Percentiles rank a stretch among this genome's conserved stretches.
These are phyloP conservation scores for Liriodendron chinense DNA, from an alignment of 164 flowering plant species.

Conservation along the genomic window DNA sequence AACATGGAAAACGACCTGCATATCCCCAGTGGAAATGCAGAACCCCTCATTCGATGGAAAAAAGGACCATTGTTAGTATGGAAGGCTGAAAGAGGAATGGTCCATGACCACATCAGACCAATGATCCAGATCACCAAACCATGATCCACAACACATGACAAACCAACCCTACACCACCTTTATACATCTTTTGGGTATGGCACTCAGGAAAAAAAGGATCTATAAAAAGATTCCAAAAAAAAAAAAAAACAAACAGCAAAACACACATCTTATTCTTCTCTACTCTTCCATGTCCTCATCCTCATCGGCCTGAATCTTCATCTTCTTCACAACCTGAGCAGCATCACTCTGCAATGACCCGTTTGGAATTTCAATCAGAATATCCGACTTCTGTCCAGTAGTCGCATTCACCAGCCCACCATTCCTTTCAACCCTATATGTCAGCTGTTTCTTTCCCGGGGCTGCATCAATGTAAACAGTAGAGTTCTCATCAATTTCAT, in stretches of 20 bases:
- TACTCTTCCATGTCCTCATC: slow-evolving; percentile 16
- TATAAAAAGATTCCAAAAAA: too few species aligned
- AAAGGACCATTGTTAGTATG: too few species aligned
- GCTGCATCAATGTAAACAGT: slow-evolving; percentile 76
- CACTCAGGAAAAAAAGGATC: too few species aligned
- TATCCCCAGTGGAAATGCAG: too few species aligned
- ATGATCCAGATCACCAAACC: too few species aligned
- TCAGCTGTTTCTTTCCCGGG: slow-evolving; percentile 15
- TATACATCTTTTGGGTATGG: too few species aligned
- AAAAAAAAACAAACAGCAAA: not conserved
- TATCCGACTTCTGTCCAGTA: slow-evolving; percentile 53
- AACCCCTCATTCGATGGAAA: too few species aligned
- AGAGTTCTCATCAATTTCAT: slow-evolving; percentile 86
- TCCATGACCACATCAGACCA: too few species aligned
- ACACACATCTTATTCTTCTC: not conserved
- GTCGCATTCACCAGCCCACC: slow-evolving; percentile 57
- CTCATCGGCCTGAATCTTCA: slow-evolving; percentile 40
- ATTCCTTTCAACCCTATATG: slow-evolving; percentile 45
- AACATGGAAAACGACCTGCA: too few species aligned
- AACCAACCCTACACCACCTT: too few species aligned
- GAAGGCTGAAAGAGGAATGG: too few species aligned
- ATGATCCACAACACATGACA: too few species aligned
- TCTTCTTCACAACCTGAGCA: slow-evolving; percentile 59
- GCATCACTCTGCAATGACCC: slow-evolving; percentile 30
- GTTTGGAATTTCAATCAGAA: slow-evolving; percentile 47